phyloP scores from a whole-genome alignment of 1,284 basidiomycete genomes.

The Cerioporus squamosus region DNA sequence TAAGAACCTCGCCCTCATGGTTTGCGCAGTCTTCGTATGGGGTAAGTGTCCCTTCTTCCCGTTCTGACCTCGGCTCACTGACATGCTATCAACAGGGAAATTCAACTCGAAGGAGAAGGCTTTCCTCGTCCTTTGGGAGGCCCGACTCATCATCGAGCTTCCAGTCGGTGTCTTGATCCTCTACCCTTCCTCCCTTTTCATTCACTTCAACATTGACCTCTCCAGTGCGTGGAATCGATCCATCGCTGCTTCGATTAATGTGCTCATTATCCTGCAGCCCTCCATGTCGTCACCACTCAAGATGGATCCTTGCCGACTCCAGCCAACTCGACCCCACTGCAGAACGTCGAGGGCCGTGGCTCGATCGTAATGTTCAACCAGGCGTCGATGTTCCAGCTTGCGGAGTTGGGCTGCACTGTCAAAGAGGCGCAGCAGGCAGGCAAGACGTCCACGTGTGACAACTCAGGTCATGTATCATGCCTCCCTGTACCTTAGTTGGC shows the following conservation, averaged over 20 bases:
- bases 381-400: not conserved
- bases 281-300: not conserved
- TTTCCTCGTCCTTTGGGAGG: slow-evolving; percentile 10
- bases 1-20: not conserved
- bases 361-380: not conserved
- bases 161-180: slow-evolving; percentile 2
- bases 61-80: not conserved
- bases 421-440: too few species aligned
- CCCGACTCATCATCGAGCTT: slow-evolving; percentile 5
- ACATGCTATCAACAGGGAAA: not conserved
- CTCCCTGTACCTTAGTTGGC: too few species aligned
- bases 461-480: too few species aligned
- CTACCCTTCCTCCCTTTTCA: slow-evolving; percentile 6
- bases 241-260: not conserved
- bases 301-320: not conserved
- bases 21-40: not conserved
- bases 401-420: not conserved
- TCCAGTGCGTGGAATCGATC: not conserved
- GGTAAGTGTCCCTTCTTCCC: not conserved
- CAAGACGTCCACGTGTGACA: too few species aligned
- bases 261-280: not conserved
- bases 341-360: not conserved
- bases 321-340: not conserved
- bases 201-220: slow-evolving; percentile 10
- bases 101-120: not conserved